These are phyloP conservation scores for Mariannaea sp. DNA, from an alignment of 2,329 filamentous ascomycete species.

Conservation along the genomic window DNA sequence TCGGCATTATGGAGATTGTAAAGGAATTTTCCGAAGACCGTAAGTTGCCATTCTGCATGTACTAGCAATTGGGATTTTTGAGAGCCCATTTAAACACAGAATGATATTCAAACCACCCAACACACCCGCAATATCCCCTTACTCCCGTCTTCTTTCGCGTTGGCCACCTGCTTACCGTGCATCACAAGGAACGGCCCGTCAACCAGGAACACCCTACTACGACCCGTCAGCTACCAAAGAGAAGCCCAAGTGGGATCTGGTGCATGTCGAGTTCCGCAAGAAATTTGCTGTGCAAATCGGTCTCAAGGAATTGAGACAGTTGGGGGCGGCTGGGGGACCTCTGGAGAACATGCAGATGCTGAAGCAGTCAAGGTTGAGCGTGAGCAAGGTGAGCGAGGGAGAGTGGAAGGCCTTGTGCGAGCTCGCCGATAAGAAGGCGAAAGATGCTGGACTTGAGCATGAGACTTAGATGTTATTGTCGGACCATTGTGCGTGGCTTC, in stretches of 20 bases:
- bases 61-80: no score
- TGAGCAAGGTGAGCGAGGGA: conserved; percentile 66
- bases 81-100: no score
- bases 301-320: conserved; percentile 71
- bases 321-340: conserved; percentile 59
- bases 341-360: conserved; percentile 82
- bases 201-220: conserved; percentile 69
- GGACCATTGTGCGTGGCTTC: no score
- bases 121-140: no score
- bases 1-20: conserved; percentile 87
- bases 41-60: conserved; percentile 45
- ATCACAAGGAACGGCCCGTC: conserved; percentile 40
- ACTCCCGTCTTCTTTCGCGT: no score
- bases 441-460: conserved; percentile 46
- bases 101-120: no score
- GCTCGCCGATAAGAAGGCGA: conserved; percentile 53
- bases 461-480: conserved; percentile 25
- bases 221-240: conserved; percentile 70
- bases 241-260: conserved; percentile 75
- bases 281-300: conserved; percentile 77
- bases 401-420: conserved; percentile 70
- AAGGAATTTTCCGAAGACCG: conserved; percentile 80
- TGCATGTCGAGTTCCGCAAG: conserved; percentile 83
- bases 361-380: conserved; percentile 81
- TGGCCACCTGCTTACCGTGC: no score